phyloP scores from a whole-genome alignment of 495 filamentous ascomycete genomes.

The Glonium stellatum region DNA sequence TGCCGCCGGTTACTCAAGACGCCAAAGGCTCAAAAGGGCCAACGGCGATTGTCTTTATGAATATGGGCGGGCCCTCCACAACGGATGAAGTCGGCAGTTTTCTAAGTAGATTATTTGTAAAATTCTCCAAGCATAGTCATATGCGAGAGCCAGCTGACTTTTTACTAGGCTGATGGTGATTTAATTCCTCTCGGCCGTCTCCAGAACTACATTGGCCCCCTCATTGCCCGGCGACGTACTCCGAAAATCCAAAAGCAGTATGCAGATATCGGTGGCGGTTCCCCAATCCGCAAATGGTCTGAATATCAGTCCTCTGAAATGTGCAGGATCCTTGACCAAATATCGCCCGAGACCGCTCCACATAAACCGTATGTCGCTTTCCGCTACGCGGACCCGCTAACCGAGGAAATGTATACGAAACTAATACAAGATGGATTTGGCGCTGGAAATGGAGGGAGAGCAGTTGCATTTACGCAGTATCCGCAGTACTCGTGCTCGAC shows the following conservation, averaged over 20 bases:
- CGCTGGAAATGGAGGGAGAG: constrained; percentile 74
- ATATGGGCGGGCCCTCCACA: constrained; percentile 96
- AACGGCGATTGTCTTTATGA: constrained; percentile 97
- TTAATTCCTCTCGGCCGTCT: constrained; percentile 92
- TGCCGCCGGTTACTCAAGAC: constrained; percentile 70
- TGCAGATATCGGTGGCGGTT: constrained; percentile 88
- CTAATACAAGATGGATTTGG: constrained; percentile 86
- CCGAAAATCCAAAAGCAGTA: constrained; percentile 97
- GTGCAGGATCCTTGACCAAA: constrained; percentile 89
- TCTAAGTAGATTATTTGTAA: constrained; percentile 86
- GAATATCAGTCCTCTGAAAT: constrained; percentile 87
- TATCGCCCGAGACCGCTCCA: constrained; percentile 86
- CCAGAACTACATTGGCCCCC: constrained; percentile 80
- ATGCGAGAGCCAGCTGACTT: constrained; percentile 13
- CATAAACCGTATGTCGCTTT: constrained; percentile 99
- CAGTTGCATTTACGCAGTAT: constrained; percentile 97
- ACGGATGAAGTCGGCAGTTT: constrained; percentile 83
- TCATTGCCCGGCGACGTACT: constrained; percentile 79
- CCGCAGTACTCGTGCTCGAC: constrained; percentile 99
- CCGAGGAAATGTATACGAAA: constrained; percentile 80
- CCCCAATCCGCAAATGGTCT: constrained; percentile 96
- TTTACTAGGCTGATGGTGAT: constrained; percentile 72
- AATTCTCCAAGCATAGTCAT: constrained; percentile 24
- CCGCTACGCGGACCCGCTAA: constrained; percentile 88
- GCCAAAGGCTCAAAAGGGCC: constrained; percentile 54